Evolutionary conservation across 202 grass and related monocot genomes (phyloP), one percentile per base, ranked within the genome.

Genomic region (Setaria italica): DNA sequence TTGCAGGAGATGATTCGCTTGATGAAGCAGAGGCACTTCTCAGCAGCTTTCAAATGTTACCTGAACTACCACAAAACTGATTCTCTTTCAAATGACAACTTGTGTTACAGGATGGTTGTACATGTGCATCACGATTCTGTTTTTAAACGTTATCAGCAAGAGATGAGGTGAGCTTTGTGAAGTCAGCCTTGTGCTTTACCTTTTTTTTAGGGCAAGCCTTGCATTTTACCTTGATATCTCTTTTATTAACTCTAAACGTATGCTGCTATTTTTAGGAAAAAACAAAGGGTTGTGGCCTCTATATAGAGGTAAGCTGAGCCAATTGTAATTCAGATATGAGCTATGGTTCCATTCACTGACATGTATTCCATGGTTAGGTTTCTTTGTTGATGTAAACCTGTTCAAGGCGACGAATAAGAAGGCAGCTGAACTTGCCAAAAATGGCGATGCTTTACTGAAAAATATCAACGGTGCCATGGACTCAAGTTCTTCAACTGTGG

Each of bases 61-160:
- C 92, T 76, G 85, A 95, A 99, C 75, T 95, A 88, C 80, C 96
- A 92, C 67, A 99, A 92, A 92, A 80, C 94, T 60, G 76, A 90
- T 82, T 90, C 84, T 33, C 49, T 94, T 48, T 92, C 96, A 60
- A 92, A 92, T 83, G 88, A 99, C 68, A 89, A 92, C 32, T 76
- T 91, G 34, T 89, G 91, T 67, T 99, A 91, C 87, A 99, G 94
- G 85, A 99, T 99, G 93, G 91, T 94, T 89, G 94, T 95, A 43
- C 96, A 95, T 85, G 93, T 99, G 55, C 77, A 90, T 77, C 92
- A 80, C 50, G 96, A 99, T 89, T 85, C 80, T 92, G 96, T 83
- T 87, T 99, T 99, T 88, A 89, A 85, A 58, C 88, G 90, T 74
- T 99, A 99, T 79, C 96, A 99, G 72, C 93, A 99, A 91, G 96